phyloP scores from a whole-genome alignment of 2,329 filamentous ascomycete species.

The Ceratocystis harringtonii region DNA sequence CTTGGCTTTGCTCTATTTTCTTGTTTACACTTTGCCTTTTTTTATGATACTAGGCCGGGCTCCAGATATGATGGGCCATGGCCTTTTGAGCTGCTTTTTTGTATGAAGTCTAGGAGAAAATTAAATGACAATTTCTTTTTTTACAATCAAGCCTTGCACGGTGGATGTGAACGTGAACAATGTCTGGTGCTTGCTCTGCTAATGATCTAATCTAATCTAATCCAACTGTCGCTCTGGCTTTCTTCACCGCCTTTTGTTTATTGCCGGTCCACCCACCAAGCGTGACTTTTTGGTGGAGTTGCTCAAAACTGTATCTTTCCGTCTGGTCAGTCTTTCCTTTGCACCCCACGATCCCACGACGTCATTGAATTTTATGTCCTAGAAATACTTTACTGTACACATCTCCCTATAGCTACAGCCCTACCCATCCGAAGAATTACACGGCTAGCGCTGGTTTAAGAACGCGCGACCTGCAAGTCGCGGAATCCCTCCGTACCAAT shows the following conservation, averaged over 20 bases:
- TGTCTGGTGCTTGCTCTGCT: background rate
- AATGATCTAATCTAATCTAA: background rate
- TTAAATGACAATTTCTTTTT: conserved; percentile 6
- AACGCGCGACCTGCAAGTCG: too few relatives aligned
- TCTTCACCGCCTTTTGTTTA: background rate
- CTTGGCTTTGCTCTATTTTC: background rate
- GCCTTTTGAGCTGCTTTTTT: conserved; percentile 12
- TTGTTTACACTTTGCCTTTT: background rate
- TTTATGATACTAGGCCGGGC: conserved; percentile 11
- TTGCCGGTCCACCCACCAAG: background rate
- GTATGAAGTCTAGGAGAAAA: conserved; percentile 13
- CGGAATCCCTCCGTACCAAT: too few relatives aligned
- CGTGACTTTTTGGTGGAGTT: background rate
- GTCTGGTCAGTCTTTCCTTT: background rate
- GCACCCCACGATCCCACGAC: background rate
- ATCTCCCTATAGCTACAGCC: too few relatives aligned
- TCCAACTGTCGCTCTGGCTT: background rate
- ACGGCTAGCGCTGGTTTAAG: too few relatives aligned
- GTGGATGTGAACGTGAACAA: background rate
- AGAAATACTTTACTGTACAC: background rate
- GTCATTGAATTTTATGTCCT: background rate
- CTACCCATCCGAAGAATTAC: too few relatives aligned
- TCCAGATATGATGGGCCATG: conserved; percentile 10
- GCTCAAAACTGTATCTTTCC: background rate
- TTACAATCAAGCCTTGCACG: background rate